Percentiles rank a stretch among this genome's conserved stretches.
Evolutionary conservation across 495 filamentous ascomycete species (phyloP).

Genomic region (Aspergillus sclerotiicarbonarius): DNA sequence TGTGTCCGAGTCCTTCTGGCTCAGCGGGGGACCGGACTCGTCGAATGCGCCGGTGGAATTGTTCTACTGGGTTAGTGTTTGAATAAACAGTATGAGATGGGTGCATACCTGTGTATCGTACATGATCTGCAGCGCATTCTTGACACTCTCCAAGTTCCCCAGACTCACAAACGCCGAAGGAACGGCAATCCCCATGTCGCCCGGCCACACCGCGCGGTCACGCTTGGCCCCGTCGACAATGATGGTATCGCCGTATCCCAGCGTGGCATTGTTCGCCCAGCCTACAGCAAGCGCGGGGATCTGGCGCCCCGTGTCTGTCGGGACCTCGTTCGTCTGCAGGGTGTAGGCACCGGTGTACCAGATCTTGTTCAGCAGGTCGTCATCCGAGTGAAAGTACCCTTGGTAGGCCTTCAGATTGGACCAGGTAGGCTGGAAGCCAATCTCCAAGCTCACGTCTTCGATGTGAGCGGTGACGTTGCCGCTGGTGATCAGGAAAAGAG

Average conservation of each 20-base stretch:
- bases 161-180: slow-evolving; percentile 56
- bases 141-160: slow-evolving; percentile 59
- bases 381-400: slow-evolving; percentile 61
- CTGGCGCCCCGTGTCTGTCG: slow-evolving; percentile 51
- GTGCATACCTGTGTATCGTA: slow-evolving; percentile 53
- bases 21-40: slow-evolving; percentile 60
- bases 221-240: slow-evolving; percentile 59
- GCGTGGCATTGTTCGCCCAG: slow-evolving; percentile 56
- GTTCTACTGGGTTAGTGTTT: slow-evolving; percentile 9
- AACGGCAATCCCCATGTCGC: slow-evolving; percentile 62
- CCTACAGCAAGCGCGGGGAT: slow-evolving; percentile 47
- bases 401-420: slow-evolving; percentile 60
- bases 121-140: slow-evolving; percentile 60
- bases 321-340: slow-evolving; percentile 57
- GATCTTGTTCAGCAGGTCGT: slow-evolving; percentile 59
- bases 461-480: slow-evolving; percentile 37
- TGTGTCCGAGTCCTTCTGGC: slow-evolving; percentile 56
- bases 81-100: neutral
- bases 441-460: slow-evolving; percentile 43
- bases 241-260: slow-evolving; percentile 53
- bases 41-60: slow-evolving; percentile 45
- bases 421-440: slow-evolving; percentile 64
- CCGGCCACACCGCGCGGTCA: slow-evolving; percentile 59
- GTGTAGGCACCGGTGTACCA: slow-evolving; percentile 68
- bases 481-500: slow-evolving; percentile 47